phyloP scores from a whole-genome alignment of 2,329 filamentous ascomycete genomes.

The Trichocomaceae sp. region DNA sequence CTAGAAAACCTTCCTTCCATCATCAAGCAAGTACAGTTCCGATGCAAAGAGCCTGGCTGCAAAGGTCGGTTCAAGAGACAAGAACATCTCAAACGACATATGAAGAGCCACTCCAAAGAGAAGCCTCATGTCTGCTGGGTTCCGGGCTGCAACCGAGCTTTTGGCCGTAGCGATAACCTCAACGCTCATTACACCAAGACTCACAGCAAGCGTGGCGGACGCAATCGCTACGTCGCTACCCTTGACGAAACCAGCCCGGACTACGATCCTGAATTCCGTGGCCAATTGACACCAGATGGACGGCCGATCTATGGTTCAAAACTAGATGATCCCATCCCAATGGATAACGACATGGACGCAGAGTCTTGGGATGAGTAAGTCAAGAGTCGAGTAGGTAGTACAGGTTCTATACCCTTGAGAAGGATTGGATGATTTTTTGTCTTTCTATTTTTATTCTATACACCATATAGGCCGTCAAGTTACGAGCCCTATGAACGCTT shows the following conservation, averaged over 20 bases:
- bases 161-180: constrained; percentile 41
- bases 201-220: constrained; percentile 41
- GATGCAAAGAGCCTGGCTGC: constrained; percentile 39
- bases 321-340: constrained; percentile 28
- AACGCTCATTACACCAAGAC: constrained; percentile 43
- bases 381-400: neutral
- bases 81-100: constrained; percentile 46
- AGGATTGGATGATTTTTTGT: constrained; percentile 1
- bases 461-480: neutral
- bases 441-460: constrained; percentile 7
- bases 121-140: constrained; percentile 41
- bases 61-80: constrained; percentile 43
- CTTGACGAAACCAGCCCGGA: constrained; percentile 38
- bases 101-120: constrained; percentile 42
- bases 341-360: constrained; percentile 27
- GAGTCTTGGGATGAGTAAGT: constrained; percentile 29
- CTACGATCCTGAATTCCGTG: constrained; percentile 40
- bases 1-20: constrained; percentile 33
- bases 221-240: constrained; percentile 42
- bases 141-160: constrained; percentile 36
- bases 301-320: constrained; percentile 35
- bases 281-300: constrained; percentile 37
- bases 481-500: constrained; percentile 5
- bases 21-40: constrained; percentile 37
- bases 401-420: constrained; percentile 11